phyloP scores from a whole-genome alignment of 2,329 filamentous ascomycete genomes.

The Verticillium zaregamsianum region DNA sequence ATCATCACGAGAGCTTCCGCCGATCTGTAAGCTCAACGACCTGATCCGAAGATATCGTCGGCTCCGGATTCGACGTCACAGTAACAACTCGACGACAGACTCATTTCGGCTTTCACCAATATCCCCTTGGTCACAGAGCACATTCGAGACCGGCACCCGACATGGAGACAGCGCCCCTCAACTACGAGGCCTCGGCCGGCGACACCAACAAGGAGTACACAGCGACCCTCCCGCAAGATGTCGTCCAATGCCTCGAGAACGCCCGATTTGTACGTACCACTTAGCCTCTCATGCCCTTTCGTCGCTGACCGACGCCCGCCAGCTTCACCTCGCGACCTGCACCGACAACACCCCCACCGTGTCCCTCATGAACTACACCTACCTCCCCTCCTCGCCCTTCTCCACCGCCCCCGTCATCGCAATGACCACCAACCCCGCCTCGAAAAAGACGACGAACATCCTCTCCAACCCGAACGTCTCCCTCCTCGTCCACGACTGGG shows the following conservation, averaged over 20 bases:
- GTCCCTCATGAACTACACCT: constrained; percentile 98
- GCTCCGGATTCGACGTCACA: background rate
- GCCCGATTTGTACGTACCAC: constrained; percentile 73
- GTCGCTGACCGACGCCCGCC: constrained; percentile 11
- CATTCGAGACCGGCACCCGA: constrained; percentile 8
- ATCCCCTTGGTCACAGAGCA: background rate
- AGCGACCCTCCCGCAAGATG: constrained; percentile 71
- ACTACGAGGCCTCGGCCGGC: constrained; percentile 70
- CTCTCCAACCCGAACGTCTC: constrained; percentile 82
- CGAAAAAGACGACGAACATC: constrained; percentile 78
- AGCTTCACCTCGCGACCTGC: constrained; percentile 96
- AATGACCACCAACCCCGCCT: constrained; percentile 82
- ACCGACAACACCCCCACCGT: constrained; percentile 81
- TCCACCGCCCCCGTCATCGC: constrained; percentile 76
- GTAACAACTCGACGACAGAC: background rate
- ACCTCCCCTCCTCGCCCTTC: constrained; percentile 75
- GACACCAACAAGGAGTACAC: constrained; percentile 68
- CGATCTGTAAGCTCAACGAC: background rate
- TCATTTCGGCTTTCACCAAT: background rate
- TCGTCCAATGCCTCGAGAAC: constrained; percentile 88
- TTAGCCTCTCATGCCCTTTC: background rate
- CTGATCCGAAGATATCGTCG: background rate
- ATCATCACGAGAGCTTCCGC: background rate
- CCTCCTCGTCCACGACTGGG: constrained; percentile 81
- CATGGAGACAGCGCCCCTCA: constrained; percentile 66